Evolutionary conservation across 2,329 filamentous ascomycete genomes (phyloP).

Genomic region (Talaromyces sp.): DNA sequence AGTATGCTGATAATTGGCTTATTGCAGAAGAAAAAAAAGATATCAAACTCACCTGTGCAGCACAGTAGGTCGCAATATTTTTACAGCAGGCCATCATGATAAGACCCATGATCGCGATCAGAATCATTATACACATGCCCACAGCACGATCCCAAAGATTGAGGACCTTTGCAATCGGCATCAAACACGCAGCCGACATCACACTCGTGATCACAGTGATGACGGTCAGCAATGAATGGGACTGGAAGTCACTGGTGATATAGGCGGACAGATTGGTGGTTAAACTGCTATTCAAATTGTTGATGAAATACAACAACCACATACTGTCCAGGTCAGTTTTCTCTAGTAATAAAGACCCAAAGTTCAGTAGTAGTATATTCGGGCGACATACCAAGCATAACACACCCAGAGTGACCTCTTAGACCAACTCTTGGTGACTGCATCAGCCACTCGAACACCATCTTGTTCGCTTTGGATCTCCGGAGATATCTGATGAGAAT

Average conservation of each 20-base stretch:
- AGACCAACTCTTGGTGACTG: conserved; percentile 37
- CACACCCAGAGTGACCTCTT: conserved; percentile 40
- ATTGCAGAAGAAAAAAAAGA: neutral
- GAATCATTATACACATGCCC: conserved; percentile 55
- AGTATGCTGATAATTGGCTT: conserved; percentile 31
- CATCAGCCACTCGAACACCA: conserved; percentile 28
- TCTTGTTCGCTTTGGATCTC: conserved; percentile 17
- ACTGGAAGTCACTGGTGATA: conserved; percentile 55
- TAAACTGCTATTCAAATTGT: conserved; percentile 43
- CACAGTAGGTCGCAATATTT: conserved; percentile 64
- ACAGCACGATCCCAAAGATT: conserved; percentile 65
- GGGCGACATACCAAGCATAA: conserved; percentile 52
- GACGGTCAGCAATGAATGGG: conserved; percentile 59
- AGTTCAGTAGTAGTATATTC: conserved; percentile 38
- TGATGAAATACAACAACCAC: conserved; percentile 47
- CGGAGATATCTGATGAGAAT: too few species aligned
- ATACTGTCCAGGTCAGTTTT: conserved; percentile 36
- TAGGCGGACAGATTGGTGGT: conserved; percentile 50
- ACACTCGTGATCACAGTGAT: conserved; percentile 35
- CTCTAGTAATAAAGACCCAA: too few species aligned
- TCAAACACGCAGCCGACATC: neutral
- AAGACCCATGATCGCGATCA: conserved; percentile 52
- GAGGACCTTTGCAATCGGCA: conserved; percentile 64
- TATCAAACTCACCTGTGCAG: conserved; percentile 52
- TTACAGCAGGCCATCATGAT: conserved; percentile 65